These are phyloP conservation scores for Jaltomata sinuosa DNA, from an alignment of 257 asterid species.

Conservation along the genomic window DNA sequence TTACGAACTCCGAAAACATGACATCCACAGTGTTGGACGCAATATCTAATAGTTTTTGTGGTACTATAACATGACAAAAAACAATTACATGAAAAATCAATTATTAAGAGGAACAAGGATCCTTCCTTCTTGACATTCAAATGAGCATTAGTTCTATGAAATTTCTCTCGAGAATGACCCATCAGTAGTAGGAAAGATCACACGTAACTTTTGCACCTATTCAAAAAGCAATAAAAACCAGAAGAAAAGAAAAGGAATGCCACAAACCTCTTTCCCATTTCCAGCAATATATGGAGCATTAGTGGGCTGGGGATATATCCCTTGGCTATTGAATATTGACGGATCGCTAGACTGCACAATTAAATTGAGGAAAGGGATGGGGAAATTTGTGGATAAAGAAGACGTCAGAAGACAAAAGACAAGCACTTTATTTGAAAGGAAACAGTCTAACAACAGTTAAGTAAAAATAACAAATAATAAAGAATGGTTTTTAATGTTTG, in stretches of 20 bases:
- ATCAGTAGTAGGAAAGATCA: background rate
- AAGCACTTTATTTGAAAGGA: background rate
- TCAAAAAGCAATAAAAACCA: background rate
- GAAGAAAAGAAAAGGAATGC: background rate
- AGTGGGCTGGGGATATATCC: constrained; percentile 82
- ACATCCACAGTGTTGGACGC: background rate
- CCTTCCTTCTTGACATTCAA: background rate
- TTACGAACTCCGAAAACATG: background rate
- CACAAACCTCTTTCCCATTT: constrained; percentile 67
- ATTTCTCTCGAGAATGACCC: background rate
- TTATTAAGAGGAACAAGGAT: background rate
- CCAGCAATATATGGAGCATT: constrained; percentile 58
- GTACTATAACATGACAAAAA: background rate
- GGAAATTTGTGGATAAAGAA: background rate
- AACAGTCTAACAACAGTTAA: background rate
- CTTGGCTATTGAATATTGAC: constrained; percentile 72
- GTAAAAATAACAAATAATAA: background rate
- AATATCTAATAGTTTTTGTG: background rate
- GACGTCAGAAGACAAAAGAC: background rate
- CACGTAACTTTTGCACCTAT: background rate
- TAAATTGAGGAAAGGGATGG: constrained; percentile 3
- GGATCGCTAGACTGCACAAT: constrained; percentile 59
- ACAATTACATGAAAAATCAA: background rate
- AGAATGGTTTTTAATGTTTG: background rate
- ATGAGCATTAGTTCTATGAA: background rate